Percentiles rank a stretch among this genome's conserved stretches.
These are phyloP conservation scores for Dioszegia crocea DNA, from an alignment of 768 basidiomycete species.

Conservation along the genomic window DNA sequence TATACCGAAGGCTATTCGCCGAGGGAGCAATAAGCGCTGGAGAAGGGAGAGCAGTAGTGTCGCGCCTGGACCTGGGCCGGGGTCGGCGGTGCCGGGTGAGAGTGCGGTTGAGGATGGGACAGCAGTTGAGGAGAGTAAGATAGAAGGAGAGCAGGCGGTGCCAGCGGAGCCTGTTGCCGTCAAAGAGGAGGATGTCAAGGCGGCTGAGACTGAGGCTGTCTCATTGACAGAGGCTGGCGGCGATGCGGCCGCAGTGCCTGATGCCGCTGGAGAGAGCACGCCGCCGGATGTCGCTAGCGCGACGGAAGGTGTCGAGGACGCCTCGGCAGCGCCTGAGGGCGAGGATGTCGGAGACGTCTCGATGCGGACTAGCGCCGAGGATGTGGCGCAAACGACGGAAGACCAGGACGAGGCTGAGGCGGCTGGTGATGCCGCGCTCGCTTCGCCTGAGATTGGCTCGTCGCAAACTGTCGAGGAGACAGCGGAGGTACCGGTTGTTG, in stretches of 20 bases:
- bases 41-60: conserved; percentile 36
- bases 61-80: conserved; percentile 19
- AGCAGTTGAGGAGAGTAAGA: conserved; percentile 5
- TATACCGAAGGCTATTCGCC: conserved; percentile 31
- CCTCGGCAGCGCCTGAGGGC: neutral
- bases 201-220: neutral
- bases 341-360: neutral
- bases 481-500: conserved; percentile 8
- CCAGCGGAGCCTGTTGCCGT: neutral
- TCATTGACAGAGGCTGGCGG: no score
- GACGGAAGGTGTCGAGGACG: neutral
- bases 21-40: conserved; percentile 27
- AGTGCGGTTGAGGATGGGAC: conserved; percentile 3
- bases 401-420: neutral
- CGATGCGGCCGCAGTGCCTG: no score
- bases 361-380: neutral
- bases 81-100: neutral
- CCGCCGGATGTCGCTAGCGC: neutral
- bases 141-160: neutral
- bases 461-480: no score
- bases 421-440: neutral
- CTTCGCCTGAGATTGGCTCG: conserved; percentile 4
- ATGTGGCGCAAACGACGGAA: neutral
- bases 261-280: no score
- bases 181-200: neutral